Base-by-base conservation (phyloP, 148 eudicot species). In the Selenicereus undatus region DNA sequence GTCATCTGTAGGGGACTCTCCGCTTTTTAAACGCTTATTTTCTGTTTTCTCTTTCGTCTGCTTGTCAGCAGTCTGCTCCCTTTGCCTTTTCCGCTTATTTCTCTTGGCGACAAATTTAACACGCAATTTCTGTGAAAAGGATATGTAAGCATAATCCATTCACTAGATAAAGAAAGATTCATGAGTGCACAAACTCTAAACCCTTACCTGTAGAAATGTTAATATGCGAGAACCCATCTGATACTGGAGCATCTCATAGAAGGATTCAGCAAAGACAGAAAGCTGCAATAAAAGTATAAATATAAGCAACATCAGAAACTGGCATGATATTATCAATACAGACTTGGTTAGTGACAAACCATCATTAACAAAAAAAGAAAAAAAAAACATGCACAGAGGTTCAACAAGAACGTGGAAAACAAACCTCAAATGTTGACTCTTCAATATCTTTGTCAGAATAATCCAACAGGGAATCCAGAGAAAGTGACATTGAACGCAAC, bases 171-270 rank as follows among this genome's bases (percentile, higher is more conserved):
- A 51, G 14, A 35, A 42, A 73, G 35, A 27, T 30, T 39, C 29
- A 68, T 20, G 16, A 69, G 66, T 29, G 50, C 36, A 21, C 17
- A 71, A 64, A 75, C 64, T 54, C 74, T 9, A 68, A 73, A 77
- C 70, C 36, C 64, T 11, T 73, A 93, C 99, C 99, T 96, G 93
- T 79, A 96, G 91, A 88, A 96, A 96, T 45, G 84, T 72, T 52
- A 93, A 86, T 35, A 94, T 84, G 71, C 92, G 93, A 82, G 81
- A 87, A 62, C 94, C 97, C 99, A 96, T 96, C 84, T 93, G 88
- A 84, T 86, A 92, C 80, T 96, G 98, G 81, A 96, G 97, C 99
- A 96, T 96, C 88, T 96, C 99, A 79, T 92, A 89, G 21, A 96
- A 81, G n/a, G 98, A 88, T 80, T 96, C 99, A 7, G 99, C 99